Evolutionary conservation across 1,284 basidiomycete genomes (phyloP).

Genomic region (Cerioporus squamosus): DNA sequence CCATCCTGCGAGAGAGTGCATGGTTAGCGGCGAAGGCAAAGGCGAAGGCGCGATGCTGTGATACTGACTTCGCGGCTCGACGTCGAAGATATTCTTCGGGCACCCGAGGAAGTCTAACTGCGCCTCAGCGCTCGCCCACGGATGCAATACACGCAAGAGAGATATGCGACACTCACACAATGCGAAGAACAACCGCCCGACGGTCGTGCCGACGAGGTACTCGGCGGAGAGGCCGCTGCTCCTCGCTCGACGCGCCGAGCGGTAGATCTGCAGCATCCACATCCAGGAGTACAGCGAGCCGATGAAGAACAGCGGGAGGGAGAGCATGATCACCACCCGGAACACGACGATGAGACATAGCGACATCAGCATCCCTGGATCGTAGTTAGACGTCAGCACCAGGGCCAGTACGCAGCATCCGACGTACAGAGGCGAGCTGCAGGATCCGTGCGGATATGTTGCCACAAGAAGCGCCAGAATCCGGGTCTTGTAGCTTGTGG

Average conservation of each 20-base stretch:
- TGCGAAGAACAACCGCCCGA: conserved; percentile 71
- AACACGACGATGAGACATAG: conserved; percentile 72
- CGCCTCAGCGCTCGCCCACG: neutral
- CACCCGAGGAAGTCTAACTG: conserved; percentile 77
- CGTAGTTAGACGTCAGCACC: neutral
- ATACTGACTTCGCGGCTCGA: conserved; percentile 66
- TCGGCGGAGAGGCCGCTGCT: conserved; percentile 69
- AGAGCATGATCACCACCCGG: conserved; percentile 74
- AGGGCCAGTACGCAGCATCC: neutral
- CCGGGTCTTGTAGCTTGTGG: conserved; percentile 29
- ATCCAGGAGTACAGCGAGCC: conserved; percentile 72
- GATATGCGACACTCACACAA: conserved; percentile 79
- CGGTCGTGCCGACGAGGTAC: conserved; percentile 81
- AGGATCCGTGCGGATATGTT: conserved; percentile 68
- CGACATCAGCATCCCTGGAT: conserved; percentile 66
- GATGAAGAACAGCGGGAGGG: conserved; percentile 74
- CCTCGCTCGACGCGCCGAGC: conserved; percentile 74
- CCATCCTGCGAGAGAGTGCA: conserved; percentile 57
- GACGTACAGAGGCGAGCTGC: conserved; percentile 71
- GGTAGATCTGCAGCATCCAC: conserved; percentile 86
- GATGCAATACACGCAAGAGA: neutral
- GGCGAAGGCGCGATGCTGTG: neutral
- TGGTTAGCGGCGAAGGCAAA: neutral
- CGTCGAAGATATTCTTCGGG: conserved; percentile 84
- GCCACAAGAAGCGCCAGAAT: conserved; percentile 55